Evolutionary conservation across 202 grass and related monocot species (phyloP).

Genomic region (Setaria italica): DNA sequence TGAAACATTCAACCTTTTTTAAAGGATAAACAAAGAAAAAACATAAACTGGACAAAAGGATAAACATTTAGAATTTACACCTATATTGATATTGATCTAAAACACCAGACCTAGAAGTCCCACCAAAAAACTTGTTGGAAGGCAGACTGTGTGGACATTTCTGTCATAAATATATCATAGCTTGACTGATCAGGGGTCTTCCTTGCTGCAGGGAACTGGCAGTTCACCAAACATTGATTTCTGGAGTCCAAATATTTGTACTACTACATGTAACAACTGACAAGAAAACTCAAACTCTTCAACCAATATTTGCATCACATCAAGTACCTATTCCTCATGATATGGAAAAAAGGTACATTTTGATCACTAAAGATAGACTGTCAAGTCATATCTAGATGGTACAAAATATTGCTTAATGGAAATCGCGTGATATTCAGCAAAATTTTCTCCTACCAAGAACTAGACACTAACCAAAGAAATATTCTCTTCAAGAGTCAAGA

Average conservation of each 20-base stretch:
- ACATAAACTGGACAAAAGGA: background rate
- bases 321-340: slow-evolving; percentile 1
- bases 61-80: slow-evolving; percentile 1
- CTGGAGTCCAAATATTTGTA: slow-evolving; percentile 7
- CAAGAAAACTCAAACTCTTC: slow-evolving; percentile 1
- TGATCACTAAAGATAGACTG: background rate
- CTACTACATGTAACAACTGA: slow-evolving; percentile 12
- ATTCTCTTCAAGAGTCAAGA: background rate
- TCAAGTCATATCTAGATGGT: slow-evolving; percentile 11
- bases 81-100: background rate
- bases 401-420: background rate
- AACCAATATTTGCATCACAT: slow-evolving; percentile 12
- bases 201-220: slow-evolving; percentile 6
- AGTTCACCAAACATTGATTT: slow-evolving; percentile 53
- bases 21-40: slow-evolving; percentile 21
- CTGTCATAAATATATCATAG: slow-evolving; percentile 3
- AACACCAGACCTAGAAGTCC: slow-evolving; percentile 1
- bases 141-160: background rate
- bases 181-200: slow-evolving; percentile 18
- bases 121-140: slow-evolving; percentile 19
- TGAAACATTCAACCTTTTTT: background rate
- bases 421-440: slow-evolving; percentile 8
- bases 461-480: background rate
- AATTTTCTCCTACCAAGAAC: background rate
- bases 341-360: background rate